phyloP scores from a whole-genome alignment of 257 asterid species.

The Echium plantagineum region DNA sequence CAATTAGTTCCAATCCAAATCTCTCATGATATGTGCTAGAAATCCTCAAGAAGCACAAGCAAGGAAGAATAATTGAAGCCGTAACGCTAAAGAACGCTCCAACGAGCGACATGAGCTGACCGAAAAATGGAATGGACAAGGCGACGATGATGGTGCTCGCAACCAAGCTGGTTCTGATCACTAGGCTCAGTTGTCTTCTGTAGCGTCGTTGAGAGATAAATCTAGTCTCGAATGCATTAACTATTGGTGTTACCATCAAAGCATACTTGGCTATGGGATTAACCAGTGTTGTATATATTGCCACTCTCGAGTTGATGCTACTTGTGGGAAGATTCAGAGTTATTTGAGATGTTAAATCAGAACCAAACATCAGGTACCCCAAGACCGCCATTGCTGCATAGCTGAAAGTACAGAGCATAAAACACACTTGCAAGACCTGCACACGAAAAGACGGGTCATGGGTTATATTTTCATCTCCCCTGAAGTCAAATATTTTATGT shows the following conservation, averaged over 20 bases:
- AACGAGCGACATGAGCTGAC: slow-evolving; percentile 51
- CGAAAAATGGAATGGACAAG: slow-evolving; percentile 58
- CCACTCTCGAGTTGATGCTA: slow-evolving; percentile 50
- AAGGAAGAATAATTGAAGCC: slow-evolving; percentile 60
- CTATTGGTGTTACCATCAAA: slow-evolving; percentile 61
- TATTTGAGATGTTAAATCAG: slow-evolving; percentile 47
- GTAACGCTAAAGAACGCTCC: slow-evolving; percentile 60
- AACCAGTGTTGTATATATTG: slow-evolving; percentile 66
- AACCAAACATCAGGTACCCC: slow-evolving; percentile 76
- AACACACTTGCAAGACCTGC: slow-evolving; percentile 72
- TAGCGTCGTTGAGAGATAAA: slow-evolving; percentile 9
- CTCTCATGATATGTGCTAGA: slow-evolving; percentile 28
- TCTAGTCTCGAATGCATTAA: slow-evolving; percentile 37
- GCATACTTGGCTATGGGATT: slow-evolving; percentile 82
- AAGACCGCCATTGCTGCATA: slow-evolving; percentile 60
- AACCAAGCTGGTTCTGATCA: slow-evolving; percentile 41
- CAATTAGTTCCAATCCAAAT: slow-evolving; percentile 24
- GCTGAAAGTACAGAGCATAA: slow-evolving; percentile 40
- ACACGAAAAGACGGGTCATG: too few relatives aligned
- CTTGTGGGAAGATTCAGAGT: slow-evolving; percentile 61
- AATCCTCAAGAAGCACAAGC: slow-evolving; percentile 71
- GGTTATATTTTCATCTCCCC: too few relatives aligned
- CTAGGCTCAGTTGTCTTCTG: slow-evolving; percentile 19
- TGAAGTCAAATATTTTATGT: too few relatives aligned
- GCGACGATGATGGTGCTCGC: slow-evolving; percentile 59